A percentile compares a stretch with the other conserved stretches of the same genome.
Conservation (phyloP, 2,329 filamentous ascomycete species). For the Raffaelea arxii region DNA sequence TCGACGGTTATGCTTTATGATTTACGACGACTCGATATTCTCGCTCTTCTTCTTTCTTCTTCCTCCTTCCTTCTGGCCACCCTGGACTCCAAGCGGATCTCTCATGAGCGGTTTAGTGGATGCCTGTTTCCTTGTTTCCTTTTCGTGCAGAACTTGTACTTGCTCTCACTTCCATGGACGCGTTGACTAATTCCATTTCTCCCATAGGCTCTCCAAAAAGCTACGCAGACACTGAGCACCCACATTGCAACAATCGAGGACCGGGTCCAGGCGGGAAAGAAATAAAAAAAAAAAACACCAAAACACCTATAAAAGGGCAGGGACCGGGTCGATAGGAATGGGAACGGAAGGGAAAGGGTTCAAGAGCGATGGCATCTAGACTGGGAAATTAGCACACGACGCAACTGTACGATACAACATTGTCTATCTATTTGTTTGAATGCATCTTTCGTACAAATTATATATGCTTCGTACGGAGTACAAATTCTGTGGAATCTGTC, state of each 20-base stretch:
- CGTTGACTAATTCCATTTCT: too few species aligned
- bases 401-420: too few species aligned
- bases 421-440: too few species aligned
- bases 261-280: slow-evolving; percentile 61
- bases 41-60: slow-evolving; percentile 2
- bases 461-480: too few species aligned
- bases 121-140: background rate
- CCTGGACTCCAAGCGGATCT: slow-evolving; percentile 7
- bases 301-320: too few species aligned
- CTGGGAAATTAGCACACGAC: too few species aligned
- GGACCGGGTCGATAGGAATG: background rate
- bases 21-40: background rate
- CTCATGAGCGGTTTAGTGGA: slow-evolving; percentile 5
- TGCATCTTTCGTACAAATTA: too few species aligned
- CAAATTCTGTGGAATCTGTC: too few species aligned
- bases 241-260: slow-evolving; percentile 78
- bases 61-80: slow-evolving; percentile 2
- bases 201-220: slow-evolving; percentile 69
- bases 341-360: too few species aligned
- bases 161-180: background rate
- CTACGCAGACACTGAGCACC: slow-evolving; percentile 74
- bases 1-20: too few species aligned
- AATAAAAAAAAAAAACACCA: slow-evolving; percentile 43
- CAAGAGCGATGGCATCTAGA: too few species aligned
- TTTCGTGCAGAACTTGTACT: background rate